Evolutionary conservation across 345 rosid species (phyloP).

Genomic region (Pelargonium nanum): DNA sequence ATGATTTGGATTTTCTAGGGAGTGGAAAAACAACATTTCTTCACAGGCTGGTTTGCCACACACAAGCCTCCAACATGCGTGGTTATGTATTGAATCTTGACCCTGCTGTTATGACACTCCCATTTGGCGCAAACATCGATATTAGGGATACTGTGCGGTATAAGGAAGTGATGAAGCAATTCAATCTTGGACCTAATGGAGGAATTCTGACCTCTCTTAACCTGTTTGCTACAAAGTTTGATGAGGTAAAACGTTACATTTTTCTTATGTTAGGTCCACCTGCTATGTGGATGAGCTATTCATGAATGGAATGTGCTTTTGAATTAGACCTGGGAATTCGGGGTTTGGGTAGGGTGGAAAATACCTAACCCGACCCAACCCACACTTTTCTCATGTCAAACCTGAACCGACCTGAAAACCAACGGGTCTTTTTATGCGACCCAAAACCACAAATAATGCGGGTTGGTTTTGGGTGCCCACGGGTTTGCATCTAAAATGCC

Average conservation of each 20-base stretch:
- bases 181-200: conserved; percentile 23
- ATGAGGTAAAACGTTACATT: conserved; percentile 14
- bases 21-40: conserved; percentile 20
- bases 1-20: conserved; percentile 7
- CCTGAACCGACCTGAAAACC: no score
- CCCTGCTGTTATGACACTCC: conserved; percentile 23
- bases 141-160: conserved; percentile 19
- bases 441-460: no score
- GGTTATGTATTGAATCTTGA: conserved; percentile 22
- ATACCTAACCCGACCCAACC: no score
- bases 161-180: conserved; percentile 21
- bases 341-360: no score
- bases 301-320: no score
- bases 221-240: conserved; percentile 23
- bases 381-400: no score
- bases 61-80: conserved; percentile 20
- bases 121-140: conserved; percentile 21
- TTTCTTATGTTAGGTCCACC: no score
- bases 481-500: no score
- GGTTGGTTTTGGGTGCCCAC: no score
- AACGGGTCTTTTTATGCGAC: no score
- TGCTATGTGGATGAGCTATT: no score
- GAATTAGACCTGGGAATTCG: no score
- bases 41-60: conserved; percentile 22
- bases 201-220: conserved; percentile 22